A percentile compares a stretch with the other conserved stretches of the same genome.
These are phyloP conservation scores for Aureobasidium sp. DNA, from an alignment of 2,329 filamentous ascomycete genomes.

Conservation along the genomic window DNA sequence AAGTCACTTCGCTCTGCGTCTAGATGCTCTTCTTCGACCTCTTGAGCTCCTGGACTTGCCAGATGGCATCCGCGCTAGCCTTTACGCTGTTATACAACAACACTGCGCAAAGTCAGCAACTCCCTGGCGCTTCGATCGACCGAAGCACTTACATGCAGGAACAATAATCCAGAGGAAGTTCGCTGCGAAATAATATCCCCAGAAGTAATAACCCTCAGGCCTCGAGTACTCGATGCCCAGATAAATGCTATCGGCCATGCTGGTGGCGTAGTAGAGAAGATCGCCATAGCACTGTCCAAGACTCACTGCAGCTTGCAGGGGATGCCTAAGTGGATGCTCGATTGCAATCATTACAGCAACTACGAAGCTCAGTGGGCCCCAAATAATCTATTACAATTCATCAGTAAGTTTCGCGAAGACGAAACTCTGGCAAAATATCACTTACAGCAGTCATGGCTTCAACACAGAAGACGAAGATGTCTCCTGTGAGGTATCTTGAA, in stretches of 20 bases:
- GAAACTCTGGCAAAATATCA: constrained; percentile 1
- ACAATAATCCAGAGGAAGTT: constrained; percentile 60
- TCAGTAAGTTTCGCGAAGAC: neutral
- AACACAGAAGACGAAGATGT: constrained; percentile 79
- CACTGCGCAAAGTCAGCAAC: constrained; percentile 17
- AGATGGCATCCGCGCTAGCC: constrained; percentile 29
- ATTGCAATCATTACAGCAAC: constrained; percentile 47
- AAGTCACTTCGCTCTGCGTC: neutral
- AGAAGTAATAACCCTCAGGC: constrained; percentile 57
- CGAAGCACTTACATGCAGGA: constrained; percentile 41
- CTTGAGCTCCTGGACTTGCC: constrained; percentile 23
- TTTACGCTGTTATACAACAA: constrained; percentile 32
- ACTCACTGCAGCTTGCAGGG: constrained; percentile 52
- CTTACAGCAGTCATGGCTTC: constrained; percentile 72
- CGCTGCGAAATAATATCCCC: constrained; percentile 58
- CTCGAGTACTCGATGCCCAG: constrained; percentile 48
- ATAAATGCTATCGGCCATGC: constrained; percentile 51
- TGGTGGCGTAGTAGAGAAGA: constrained; percentile 55
- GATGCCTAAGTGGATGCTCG: constrained; percentile 48
- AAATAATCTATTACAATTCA: constrained; percentile 37
- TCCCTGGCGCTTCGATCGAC: too few species aligned
- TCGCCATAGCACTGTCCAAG: constrained; percentile 58
- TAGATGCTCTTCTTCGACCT: constrained; percentile 14
- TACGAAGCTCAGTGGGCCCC: constrained; percentile 54
- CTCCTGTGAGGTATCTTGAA: constrained; percentile 74